Base-by-base conservation (phyloP, 2,329 filamentous ascomycete species). In the Pseudonectria buxi region DNA sequence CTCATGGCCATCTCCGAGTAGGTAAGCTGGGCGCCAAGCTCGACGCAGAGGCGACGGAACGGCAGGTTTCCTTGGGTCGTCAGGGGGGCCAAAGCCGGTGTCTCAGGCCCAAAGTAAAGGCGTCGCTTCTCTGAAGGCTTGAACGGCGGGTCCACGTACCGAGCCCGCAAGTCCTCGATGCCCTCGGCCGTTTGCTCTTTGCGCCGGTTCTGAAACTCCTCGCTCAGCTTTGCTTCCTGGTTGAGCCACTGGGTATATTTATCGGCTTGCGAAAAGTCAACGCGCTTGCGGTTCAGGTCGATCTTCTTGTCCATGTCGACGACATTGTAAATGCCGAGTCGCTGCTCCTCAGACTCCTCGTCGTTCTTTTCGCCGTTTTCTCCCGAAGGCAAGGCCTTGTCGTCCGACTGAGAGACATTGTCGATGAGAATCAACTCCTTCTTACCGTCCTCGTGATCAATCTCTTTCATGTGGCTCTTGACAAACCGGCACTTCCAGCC, bases 1-100 rank as follows among this genome's bases (percentile, higher is more conserved):
- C 86, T 81, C 75, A 98, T 85, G 4, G 90, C 92, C 92, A 98
- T 98, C 63, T 98, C 92, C 0, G 90, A 96, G 68, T 95, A 98
- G 0, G 92, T 98, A 32, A 94, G 72, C 56, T 95, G 84, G 18
- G 88, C 89, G 25, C 92, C 92, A 15, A 96, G 74, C 36, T 89
- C 83, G 10, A 87, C 81, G 54, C 89, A 95, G 22, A 98, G 76
- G 32, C 92, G 78, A 37, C 92, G 82, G 68, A 95, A 98, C 1
- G 92, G 92, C 31, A 96, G 71, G 53, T 98, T 98, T 30, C 92
- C 92, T 63, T 96, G 92, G 0, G 92, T 98, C 2, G 92, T 98
- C 32, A 98, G 72, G 25, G 92, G 92, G 4, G 92, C 92, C n/a
- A 98, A 69, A 10, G 89, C 78, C 1, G 92, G 92, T 2, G 92